A percentile compares a stretch with the other conserved stretches of the same genome.
Evolutionary conservation across 176 grass and related monocot genomes (phyloP).

Genomic region (Oryza officinalis): DNA sequence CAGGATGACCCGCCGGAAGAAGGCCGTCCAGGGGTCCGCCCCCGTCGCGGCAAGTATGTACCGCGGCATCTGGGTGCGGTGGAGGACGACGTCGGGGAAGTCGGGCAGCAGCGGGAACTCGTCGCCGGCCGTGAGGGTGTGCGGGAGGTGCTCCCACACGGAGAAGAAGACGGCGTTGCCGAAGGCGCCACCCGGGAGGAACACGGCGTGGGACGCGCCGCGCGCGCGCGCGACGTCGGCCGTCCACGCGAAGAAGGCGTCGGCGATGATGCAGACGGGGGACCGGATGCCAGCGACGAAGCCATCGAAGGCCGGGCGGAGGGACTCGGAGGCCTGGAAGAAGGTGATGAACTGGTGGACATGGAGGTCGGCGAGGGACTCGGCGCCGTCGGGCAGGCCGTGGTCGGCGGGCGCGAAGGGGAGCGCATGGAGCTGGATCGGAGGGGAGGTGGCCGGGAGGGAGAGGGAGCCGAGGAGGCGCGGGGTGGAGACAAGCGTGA

Average conservation of each 20-base stretch:
- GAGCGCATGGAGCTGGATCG: slow-evolving; percentile 40
- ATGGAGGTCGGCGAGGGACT: slow-evolving; percentile 51
- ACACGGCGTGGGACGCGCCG: slow-evolving; percentile 46
- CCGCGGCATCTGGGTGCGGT: slow-evolving; percentile 54
- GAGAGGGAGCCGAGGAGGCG: slow-evolving; percentile 9
- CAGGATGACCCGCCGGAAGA: slow-evolving; percentile 35
- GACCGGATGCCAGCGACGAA: slow-evolving; percentile 38
- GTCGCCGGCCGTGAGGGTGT: slow-evolving; percentile 23
- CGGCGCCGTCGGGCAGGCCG: slow-evolving; percentile 44
- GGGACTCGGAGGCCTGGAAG: slow-evolving; percentile 55
- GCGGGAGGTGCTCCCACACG: slow-evolving; percentile 55
- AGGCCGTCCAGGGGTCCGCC: slow-evolving; percentile 50
- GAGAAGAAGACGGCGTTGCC: slow-evolving; percentile 51
- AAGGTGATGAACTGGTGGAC: slow-evolving; percentile 51
- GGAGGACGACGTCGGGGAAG: slow-evolving; percentile 49
- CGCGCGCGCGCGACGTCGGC: slow-evolving; percentile 37
- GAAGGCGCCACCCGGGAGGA: slow-evolving; percentile 56
- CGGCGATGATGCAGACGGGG: slow-evolving; percentile 54
- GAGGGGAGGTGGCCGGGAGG: slow-evolving; percentile 6
- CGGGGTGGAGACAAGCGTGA: slow-evolving; percentile 39
- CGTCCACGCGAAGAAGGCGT: slow-evolving; percentile 64
- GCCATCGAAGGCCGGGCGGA: slow-evolving; percentile 53
- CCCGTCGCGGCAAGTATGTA: slow-evolving; percentile 38
- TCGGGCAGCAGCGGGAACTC: slow-evolving; percentile 46
- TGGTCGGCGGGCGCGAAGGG: slow-evolving; percentile 52